Evolutionary conservation across 768 basidiomycete genomes (phyloP).

Genomic region (Russula griseocarnosa): DNA sequence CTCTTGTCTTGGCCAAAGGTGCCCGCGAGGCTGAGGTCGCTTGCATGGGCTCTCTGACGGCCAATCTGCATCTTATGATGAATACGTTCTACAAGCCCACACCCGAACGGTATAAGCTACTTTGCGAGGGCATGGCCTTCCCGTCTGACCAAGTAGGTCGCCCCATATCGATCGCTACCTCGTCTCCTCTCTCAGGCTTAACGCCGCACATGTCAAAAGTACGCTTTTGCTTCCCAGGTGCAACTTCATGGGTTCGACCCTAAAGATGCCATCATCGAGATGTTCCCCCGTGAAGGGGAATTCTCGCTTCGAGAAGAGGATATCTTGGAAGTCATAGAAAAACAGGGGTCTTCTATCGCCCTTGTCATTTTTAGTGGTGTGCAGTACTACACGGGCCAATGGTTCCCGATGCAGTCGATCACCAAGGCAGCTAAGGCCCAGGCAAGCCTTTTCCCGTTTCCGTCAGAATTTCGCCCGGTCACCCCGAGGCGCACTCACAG

Average conservation of each 20-base stretch:
- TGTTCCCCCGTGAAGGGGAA: constrained; percentile 80
- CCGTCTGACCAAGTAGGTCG: constrained; percentile 87
- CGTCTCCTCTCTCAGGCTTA: neutral
- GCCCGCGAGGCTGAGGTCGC: constrained; percentile 87
- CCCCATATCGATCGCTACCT: constrained; percentile 1
- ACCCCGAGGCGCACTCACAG: neutral
- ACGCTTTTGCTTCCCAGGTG: constrained; percentile 94
- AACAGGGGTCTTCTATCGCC: constrained; percentile 74
- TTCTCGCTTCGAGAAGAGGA: constrained; percentile 83
- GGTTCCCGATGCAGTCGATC: constrained; percentile 82
- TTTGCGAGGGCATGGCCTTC: constrained; percentile 92
- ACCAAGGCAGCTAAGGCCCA: constrained; percentile 80
- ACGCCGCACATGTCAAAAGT: constrained; percentile 46
- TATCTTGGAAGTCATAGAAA: constrained; percentile 69
- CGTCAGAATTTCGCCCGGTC: neutral
- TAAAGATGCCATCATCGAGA: constrained; percentile 65
- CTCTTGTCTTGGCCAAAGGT: constrained; percentile 46
- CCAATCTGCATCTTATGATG: constrained; percentile 95
- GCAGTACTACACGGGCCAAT: constrained; percentile 97
- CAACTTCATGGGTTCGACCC: constrained; percentile 73
- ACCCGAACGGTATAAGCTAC: constrained; percentile 78
- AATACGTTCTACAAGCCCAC: constrained; percentile 91
- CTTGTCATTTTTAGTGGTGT: constrained; percentile 91
- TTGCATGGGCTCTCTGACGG: constrained; percentile 92
- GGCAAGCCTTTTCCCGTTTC: constrained; percentile 41